Evolutionary conservation across 2,329 filamentous ascomycete species (phyloP).

Genomic region (Penicillium brasilianum): DNA sequence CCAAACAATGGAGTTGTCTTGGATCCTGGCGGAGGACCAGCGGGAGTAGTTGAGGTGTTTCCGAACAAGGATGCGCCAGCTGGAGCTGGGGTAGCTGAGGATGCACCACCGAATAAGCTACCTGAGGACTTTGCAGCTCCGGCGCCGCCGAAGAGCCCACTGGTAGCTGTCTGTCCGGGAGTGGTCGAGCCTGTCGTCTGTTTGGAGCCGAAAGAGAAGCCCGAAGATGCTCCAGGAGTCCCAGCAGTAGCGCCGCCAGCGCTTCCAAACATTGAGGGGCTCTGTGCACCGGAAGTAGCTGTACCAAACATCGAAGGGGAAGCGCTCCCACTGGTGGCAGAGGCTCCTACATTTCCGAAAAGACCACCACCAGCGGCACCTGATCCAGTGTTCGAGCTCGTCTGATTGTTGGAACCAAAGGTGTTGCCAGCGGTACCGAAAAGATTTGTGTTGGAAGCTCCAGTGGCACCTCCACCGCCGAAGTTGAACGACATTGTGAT

Average conservation of each 20-base stretch:
- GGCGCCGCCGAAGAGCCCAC: conserved; percentile 39
- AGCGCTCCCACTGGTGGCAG: conserved; percentile 37
- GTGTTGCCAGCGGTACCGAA: conserved; percentile 41
- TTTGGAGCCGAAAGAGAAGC: conserved; percentile 44
- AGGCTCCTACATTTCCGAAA: conserved; percentile 50
- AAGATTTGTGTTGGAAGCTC: conserved; percentile 38
- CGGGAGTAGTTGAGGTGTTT: conserved; percentile 56
- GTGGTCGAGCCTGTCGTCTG: conserved; percentile 39
- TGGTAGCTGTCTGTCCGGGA: conserved; percentile 37
- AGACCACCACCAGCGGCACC: conserved; percentile 38
- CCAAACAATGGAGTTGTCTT: conserved; percentile 38
- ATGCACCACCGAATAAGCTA: conserved; percentile 29
- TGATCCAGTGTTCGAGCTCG: conserved; percentile 33
- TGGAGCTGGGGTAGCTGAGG: conserved; percentile 47
- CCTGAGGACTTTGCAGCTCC: conserved; percentile 8
- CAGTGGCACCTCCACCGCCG: conserved; percentile 43
- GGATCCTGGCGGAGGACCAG: conserved; percentile 52
- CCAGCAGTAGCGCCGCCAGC: conserved; percentile 28
- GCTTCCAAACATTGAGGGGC: conserved; percentile 36
- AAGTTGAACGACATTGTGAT: conserved; percentile 46
- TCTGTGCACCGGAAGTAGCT: conserved; percentile 29
- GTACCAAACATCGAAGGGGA: conserved; percentile 44
- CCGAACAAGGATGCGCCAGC: conserved; percentile 43
- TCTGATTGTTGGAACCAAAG: conserved; percentile 42
- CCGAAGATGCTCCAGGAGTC: conserved; percentile 23